phyloP scores from a whole-genome alignment of 208 protist genomes.

The Herpetomonas samuelpessoai region DNA sequence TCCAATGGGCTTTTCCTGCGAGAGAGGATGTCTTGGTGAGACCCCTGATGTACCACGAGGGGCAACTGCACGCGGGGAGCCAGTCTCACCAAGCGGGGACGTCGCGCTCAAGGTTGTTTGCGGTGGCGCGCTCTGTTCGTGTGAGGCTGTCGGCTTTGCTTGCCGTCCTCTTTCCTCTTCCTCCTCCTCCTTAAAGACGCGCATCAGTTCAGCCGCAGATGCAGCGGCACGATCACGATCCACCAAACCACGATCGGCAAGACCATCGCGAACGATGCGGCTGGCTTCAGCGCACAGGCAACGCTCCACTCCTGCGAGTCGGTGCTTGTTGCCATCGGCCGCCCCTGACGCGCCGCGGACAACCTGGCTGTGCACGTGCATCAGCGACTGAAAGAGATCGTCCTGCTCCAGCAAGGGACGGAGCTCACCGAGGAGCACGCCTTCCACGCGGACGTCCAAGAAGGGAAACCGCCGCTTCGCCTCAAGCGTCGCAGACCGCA shows the following conservation, averaged over 20 bases:
- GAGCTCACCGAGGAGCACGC: slow-evolving; percentile 39
- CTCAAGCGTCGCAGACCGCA: slow-evolving; percentile 22
- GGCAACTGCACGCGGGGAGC: too few species aligned
- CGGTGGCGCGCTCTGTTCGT: too few species aligned
- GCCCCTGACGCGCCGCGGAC: slow-evolving; percentile 1
- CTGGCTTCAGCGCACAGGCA: slow-evolving; percentile 2
- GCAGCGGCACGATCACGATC: not conserved
- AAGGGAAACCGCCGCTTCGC: slow-evolving; percentile 27
- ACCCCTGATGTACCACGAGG: too few species aligned
- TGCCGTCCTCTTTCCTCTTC: too few species aligned
- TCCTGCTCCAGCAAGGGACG: slow-evolving; percentile 25
- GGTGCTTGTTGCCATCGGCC: slow-evolving; percentile 5
- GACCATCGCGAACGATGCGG: not conserved
- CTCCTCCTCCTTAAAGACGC: too few species aligned
- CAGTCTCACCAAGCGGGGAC: too few species aligned
- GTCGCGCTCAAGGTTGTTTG: too few species aligned
- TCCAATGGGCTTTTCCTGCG: too few species aligned
- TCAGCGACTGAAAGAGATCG: slow-evolving; percentile 37
- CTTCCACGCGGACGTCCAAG: slow-evolving; percentile 25
- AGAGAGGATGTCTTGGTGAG: too few species aligned
- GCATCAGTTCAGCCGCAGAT: not conserved
- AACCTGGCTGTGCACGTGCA: slow-evolving; percentile 7
- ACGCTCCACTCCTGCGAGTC: slow-evolving; percentile 9
- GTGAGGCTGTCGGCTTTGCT: too few species aligned
- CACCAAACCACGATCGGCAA: not conserved